Base-by-base conservation (phyloP, 345 rosid genomes). In the Sonneratia caseolaris region DNA sequence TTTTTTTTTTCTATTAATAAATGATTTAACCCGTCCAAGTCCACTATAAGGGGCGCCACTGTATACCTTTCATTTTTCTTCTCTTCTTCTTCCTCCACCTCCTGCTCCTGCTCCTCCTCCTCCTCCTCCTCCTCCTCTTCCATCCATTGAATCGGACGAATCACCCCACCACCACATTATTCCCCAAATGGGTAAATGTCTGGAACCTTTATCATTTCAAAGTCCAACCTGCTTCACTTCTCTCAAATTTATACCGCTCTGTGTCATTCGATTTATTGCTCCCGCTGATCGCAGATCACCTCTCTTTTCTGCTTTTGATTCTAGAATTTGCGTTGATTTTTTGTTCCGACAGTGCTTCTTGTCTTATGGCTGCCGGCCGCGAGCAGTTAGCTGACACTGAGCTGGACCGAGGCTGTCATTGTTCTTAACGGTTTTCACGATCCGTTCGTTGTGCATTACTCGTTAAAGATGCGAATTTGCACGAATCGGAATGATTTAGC, bases 141-240 rank as follows among this genome's bases (percentile, higher is more conserved):
- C 3, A 59, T 59, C 64, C 37, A 14, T 32, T 62, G 66, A 27
- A 62, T 62, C 35, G 27, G 27, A 27, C 22, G 36, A 13, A 24
- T 61, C 66, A 37, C 66, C 66, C 37, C 51, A 14, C 36, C 32
- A 27, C 32, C 32, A 27, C 32, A 27, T 18, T 4, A 62, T 4
- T 62, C 66, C 37, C 66, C 64, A 62, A 32, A 62, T 62, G 66
- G 66, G 66, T 62, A 62, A 59, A n/a, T 24, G 10, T 3, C 37
- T 24, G 32, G 27, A 62, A 13, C 66, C 64, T 22, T 53, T 4
- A 53, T 53, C 59, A 27, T 27, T 27, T 27, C 7, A n/a, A 19
- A 7, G 3, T 57, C 14, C 38, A 13, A 3, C 66, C 27, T 7
- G 27, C 11, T 22, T 3, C 7, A 40, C 32, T 57, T 11, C 64